phyloP scores from a whole-genome alignment of 192 early-diverging fungal species.

The Spizellomyces punctatus region DNA sequence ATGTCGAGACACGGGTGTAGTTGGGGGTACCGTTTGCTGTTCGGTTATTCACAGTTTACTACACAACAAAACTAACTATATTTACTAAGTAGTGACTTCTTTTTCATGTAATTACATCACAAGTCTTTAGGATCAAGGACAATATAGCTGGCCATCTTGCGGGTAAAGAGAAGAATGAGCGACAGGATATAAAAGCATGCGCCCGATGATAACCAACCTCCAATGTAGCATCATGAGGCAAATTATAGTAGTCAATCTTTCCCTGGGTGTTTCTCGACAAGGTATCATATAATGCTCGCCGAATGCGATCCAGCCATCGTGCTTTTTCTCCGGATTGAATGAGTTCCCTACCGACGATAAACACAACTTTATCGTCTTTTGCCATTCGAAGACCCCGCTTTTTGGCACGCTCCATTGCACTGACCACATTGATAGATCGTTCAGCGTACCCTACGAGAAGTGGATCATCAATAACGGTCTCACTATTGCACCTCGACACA shows the following conservation, averaged over 20 bases:
- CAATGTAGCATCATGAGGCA: constrained; percentile 39
- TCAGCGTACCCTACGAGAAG: constrained; percentile 38
- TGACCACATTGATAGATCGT: constrained; percentile 38
- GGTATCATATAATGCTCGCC: constrained; percentile 23
- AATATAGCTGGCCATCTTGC: too few species aligned
- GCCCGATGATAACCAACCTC: constrained; percentile 22
- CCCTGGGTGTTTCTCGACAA: constrained; percentile 43
- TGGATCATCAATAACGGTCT: too few species aligned
- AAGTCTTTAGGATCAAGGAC: too few species aligned
- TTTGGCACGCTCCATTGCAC: constrained; percentile 37
- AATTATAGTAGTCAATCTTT: constrained; percentile 47
- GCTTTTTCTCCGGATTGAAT: constrained; percentile 9
- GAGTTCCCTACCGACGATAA: constrained; percentile 46
- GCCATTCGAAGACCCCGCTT: constrained; percentile 43
- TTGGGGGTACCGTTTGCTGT: too few species aligned
- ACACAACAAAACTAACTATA: too few species aligned
- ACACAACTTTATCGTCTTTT: constrained; percentile 33
- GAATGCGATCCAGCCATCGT: constrained; percentile 16
- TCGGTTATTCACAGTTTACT: too few species aligned
- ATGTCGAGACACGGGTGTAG: too few species aligned
- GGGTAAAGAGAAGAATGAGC: too few species aligned
- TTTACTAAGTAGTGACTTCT: not conserved
- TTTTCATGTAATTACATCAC: too few species aligned
- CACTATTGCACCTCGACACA: too few species aligned
- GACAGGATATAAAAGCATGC: too few species aligned